Conservation (phyloP, 179 eudicot genomes). For the Beta lomatogona region DNA sequence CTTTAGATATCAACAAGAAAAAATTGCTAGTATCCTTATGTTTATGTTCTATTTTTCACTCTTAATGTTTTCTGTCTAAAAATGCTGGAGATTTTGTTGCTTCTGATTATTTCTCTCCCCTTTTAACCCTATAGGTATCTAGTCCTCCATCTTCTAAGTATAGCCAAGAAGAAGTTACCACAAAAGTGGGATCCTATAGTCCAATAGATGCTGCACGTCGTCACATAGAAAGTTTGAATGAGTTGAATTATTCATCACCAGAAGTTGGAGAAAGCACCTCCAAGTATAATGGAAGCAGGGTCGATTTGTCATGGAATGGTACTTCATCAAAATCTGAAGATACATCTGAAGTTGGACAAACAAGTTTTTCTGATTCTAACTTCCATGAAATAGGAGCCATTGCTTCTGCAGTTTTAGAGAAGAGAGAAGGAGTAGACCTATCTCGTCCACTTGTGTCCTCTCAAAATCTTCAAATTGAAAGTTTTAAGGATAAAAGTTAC, state of each 20-base stretch:
- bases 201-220: slow-evolving; percentile 23
- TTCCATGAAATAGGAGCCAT: slow-evolving; percentile 26
- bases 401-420: slow-evolving; percentile 31
- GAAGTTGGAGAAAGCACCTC: slow-evolving; percentile 34
- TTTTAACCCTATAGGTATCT: slow-evolving; percentile 40
- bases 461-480: slow-evolving; percentile 27
- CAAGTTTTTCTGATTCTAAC: slow-evolving; percentile 28
- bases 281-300: slow-evolving; percentile 21
- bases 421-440: slow-evolving; percentile 32
- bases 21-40: not conserved
- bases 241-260: slow-evolving; percentile 16
- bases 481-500: slow-evolving; percentile 22
- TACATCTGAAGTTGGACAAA: slow-evolving; percentile 23
- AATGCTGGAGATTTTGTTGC: too few species aligned
- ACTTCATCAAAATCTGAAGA: slow-evolving; percentile 38
- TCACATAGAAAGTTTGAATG: slow-evolving; percentile 27
- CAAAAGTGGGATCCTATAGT: slow-evolving; percentile 31
- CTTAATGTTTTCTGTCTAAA: too few species aligned
- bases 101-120: not conserved
- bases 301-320: slow-evolving; percentile 28
- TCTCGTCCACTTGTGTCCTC: slow-evolving; percentile 30
- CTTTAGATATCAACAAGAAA: not conserved
- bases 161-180: slow-evolving; percentile 36
- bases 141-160: slow-evolving; percentile 33
- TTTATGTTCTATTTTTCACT: too few species aligned